Evolutionary conservation across 176 grass and related monocot genomes (phyloP), one percentile per base, ranked within the genome.

Genomic region (Triticum urartu): DNA sequence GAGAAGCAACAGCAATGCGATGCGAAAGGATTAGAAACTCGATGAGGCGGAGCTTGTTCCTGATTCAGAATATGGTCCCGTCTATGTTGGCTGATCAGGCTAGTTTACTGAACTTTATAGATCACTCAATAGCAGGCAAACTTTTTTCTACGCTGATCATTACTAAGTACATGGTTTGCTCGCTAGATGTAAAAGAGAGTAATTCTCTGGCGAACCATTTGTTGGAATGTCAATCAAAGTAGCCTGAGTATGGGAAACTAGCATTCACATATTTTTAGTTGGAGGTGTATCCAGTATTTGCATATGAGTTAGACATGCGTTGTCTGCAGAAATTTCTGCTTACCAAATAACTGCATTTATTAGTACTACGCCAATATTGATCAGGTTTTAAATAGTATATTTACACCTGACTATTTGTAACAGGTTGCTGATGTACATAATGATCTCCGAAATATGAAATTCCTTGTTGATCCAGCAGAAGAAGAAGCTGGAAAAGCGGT

Each of bases 21-120:
- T 97, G 95, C 72, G 92, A 89, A 85, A 91, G 74, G 85, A 92
- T 92, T 75, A 91, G 81, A 62, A 84, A 84, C 47, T 91, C 84
- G 4, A 76, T 97, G 54, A 91, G 72, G 81, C 73, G 86, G 61
- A 97, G 92, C 83, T 91, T 97, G 54, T 94, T 89, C 78, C 82
- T 72, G 68, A 86, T 97, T 88, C 95, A 97, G 78, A 94, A 88
- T 87, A 86, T 97, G 90, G 91, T 97, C 61, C 90, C 86, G 25
- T 64, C 84, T 54, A 8, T 80, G 64, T 79, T 97, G 34, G 92
- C 88, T 78, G 39, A 83, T 88, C 88, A 97, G 95, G 95, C 85
- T 85, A 80, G 72, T 88, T 79, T n/a, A 86, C 50, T 82, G 48
- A 7, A 30, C 47, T 83, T 68, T 5, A 33, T 50, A 61, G 24